Evolutionary conservation across 768 basidiomycete genomes (phyloP).

Genomic region (Trametes gibbosa): DNA sequence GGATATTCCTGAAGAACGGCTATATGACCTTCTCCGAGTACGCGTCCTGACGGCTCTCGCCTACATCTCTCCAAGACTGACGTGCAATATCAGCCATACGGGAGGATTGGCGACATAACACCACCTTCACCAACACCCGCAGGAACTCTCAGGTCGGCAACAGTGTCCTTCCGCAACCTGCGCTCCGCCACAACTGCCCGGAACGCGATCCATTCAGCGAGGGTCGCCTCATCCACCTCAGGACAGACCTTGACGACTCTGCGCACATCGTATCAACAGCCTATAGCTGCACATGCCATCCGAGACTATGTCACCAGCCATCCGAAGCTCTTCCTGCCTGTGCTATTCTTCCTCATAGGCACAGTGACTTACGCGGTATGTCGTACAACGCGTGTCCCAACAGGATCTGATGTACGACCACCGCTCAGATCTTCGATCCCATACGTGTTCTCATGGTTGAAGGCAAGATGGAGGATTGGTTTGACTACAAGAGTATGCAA

Average conservation of each 20-base stretch:
- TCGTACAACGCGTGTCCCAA: background rate
- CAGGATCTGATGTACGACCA: too few relatives aligned
- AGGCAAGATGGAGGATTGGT: slow-evolving; percentile 79
- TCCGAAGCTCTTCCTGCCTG: slow-evolving; percentile 78
- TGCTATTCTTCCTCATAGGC: slow-evolving; percentile 85
- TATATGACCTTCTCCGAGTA: slow-evolving; percentile 80
- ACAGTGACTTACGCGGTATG: slow-evolving; percentile 83
- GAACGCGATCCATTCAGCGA: slow-evolving; percentile 71
- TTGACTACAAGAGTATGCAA: slow-evolving; percentile 66
- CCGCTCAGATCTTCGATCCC: slow-evolving; percentile 91
- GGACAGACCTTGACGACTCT: slow-evolving; percentile 38
- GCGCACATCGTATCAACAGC: slow-evolving; percentile 56
- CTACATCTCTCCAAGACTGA: background rate
- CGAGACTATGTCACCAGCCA: slow-evolving; percentile 84
- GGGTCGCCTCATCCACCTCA: slow-evolving; percentile 30
- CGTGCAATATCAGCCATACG: slow-evolving; percentile 61
- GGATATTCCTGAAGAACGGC: slow-evolving; percentile 74
- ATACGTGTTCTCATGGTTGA: slow-evolving; percentile 82
- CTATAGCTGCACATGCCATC: slow-evolving; percentile 62
- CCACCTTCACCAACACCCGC: slow-evolving; percentile 59
- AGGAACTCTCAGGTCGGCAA: slow-evolving; percentile 49
- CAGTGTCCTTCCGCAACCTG: slow-evolving; percentile 57
- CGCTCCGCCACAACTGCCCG: slow-evolving; percentile 78
- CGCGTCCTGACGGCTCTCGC: slow-evolving; percentile 22
- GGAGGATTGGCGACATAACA: slow-evolving; percentile 67